Percentiles rank a stretch among this genome's conserved stretches.
phyloP scores from a whole-genome alignment of 2,329 filamentous ascomycete species.

The Colletotrichum lentis region DNA sequence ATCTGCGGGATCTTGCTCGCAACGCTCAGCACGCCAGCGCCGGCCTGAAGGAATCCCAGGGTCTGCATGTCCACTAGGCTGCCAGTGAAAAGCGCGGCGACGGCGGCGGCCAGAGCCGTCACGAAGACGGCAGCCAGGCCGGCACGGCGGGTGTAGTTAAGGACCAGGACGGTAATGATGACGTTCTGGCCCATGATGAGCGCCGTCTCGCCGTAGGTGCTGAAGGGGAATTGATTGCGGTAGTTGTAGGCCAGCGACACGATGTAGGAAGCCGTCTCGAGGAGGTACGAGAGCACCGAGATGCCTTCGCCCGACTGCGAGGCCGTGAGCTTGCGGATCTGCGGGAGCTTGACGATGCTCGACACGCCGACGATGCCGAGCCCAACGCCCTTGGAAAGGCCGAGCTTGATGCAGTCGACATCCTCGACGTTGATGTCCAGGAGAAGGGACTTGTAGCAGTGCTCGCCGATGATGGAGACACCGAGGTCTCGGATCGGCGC shows the following conservation, averaged over 20 bases:
- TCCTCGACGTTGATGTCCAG: conserved; percentile 83
- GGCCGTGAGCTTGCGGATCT: conserved; percentile 89
- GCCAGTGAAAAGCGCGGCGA: conserved; percentile 74
- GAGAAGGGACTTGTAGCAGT: conserved; percentile 86
- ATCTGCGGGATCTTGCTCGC: conserved; percentile 97
- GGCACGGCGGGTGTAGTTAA: conserved; percentile 79
- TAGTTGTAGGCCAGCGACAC: conserved; percentile 93
- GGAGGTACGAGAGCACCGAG: conserved; percentile 87
- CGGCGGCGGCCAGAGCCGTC: conserved; percentile 74
- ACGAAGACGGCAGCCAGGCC: conserved; percentile 79
- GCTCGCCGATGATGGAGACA: conserved; percentile 79
- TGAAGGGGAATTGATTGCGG: conserved; percentile 91
- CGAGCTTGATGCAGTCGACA: conserved; percentile 84
- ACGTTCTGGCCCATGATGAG: conserved; percentile 94
- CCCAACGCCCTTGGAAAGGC: conserved; percentile 89
- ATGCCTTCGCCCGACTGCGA: conserved; percentile 85
- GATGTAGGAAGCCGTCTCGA: conserved; percentile 88
- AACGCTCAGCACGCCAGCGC: conserved; percentile 82
- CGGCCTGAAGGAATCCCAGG: conserved; percentile 81
- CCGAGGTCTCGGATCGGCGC: conserved; percentile 77
- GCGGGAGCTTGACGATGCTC: conserved; percentile 93
- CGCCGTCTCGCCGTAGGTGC: conserved; percentile 94
- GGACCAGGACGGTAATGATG: conserved; percentile 83
- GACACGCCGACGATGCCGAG: conserved; percentile 92
- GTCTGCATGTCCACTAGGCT: conserved; percentile 70